These are phyloP conservation scores for Straminergon stramineum DNA, from an alignment of 225 moss, liverwort and hornwort species.

Conservation along the genomic window DNA sequence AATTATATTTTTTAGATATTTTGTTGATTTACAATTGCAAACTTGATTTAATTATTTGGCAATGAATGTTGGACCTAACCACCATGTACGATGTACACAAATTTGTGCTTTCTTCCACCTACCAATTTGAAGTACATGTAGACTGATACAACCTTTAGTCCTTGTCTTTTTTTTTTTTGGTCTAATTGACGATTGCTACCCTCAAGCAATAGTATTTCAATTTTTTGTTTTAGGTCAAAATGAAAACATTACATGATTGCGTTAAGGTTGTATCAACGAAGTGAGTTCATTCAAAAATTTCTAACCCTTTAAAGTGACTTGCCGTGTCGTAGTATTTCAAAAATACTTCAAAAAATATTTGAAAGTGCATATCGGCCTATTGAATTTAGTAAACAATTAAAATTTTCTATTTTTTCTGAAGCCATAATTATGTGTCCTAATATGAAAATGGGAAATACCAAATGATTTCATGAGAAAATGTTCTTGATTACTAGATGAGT, in stretches of 20 bases:
- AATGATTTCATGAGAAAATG: not conserved
- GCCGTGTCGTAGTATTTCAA: not conserved
- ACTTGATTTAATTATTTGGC: no score
- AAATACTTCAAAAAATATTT: not conserved
- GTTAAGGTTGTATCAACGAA: no score
- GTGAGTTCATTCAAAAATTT: not conserved
- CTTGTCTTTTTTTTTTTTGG: not conserved
- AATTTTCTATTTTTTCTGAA: no score
- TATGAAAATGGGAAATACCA: not conserved
- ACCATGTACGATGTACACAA: fast-evolving
- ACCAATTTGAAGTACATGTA: not conserved
- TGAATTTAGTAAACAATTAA: not conserved
- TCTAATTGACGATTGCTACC: not conserved
- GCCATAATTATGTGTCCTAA: no score
- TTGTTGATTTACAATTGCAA: not conserved
- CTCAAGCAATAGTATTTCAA: not conserved
- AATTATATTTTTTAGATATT: not conserved
- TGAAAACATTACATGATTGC: not conserved
- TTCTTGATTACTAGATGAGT: no score
- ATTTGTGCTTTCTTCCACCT: not conserved
- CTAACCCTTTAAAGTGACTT: not conserved
- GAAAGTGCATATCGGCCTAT: not conserved
- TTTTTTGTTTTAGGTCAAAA: not conserved
- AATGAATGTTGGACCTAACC: not conserved
- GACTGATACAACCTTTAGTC: no score